Conservation (phyloP, 495 filamentous ascomycete species). For the Recurvomyces mirabilis region DNA sequence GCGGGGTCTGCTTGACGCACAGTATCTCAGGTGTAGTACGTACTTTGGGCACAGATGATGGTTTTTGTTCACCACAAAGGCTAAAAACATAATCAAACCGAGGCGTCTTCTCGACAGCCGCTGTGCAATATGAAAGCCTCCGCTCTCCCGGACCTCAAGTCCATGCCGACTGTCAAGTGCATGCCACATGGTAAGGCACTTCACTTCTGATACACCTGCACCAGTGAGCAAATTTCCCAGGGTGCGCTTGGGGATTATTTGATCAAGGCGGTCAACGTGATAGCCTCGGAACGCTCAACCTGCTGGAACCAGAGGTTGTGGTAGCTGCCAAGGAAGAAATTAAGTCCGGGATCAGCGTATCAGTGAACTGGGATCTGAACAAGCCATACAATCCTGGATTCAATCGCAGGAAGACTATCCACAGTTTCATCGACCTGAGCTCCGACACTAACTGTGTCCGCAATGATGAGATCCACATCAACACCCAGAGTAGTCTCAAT, state of each 20-base stretch:
- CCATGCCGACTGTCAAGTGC: background rate
- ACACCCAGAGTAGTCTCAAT: conserved; percentile 28
- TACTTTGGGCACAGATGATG: too few relatives aligned
- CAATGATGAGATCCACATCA: conserved; percentile 16
- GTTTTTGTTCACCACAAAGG: too few relatives aligned
- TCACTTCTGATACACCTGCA: too few relatives aligned
- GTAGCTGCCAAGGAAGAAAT: conserved; percentile 20
- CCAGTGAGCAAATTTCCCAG: background rate
- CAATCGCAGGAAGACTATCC: background rate
- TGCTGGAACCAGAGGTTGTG: conserved; percentile 24
- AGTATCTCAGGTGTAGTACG: too few relatives aligned
- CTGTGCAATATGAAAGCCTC: background rate
- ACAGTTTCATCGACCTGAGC: conserved; percentile 29
- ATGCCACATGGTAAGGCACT: too few relatives aligned
- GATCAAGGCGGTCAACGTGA: conserved; percentile 14
- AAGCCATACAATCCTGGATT: conserved; percentile 6
- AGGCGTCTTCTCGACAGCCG: too few relatives aligned
- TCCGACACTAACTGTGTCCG: conserved; percentile 20
- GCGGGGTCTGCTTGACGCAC: too few relatives aligned
- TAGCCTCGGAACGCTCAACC: conserved; percentile 22
- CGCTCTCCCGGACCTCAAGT: conserved; percentile 1
- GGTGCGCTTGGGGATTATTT: conserved; percentile 13
- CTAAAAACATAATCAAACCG: too few relatives aligned
- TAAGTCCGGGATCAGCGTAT: conserved; percentile 12
- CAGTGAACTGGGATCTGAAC: conserved; percentile 14